Evolutionary conservation across 2,329 filamentous ascomycete species (phyloP).

Genomic region (Cladophialophora carrionii): DNA sequence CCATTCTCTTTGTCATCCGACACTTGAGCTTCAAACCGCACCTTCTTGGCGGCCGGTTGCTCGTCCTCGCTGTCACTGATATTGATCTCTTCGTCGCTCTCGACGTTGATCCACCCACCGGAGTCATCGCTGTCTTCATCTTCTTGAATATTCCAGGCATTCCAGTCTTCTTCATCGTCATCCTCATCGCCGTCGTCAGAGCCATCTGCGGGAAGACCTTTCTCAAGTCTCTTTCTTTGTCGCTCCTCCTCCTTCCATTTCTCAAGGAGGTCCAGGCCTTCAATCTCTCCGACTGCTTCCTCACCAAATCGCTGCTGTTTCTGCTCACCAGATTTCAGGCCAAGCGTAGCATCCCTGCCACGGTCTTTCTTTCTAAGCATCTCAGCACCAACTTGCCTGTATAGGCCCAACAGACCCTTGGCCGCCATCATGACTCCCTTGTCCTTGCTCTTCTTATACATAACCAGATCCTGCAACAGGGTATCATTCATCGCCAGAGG

Average conservation of each 20-base stretch:
- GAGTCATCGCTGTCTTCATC: constrained; percentile 69
- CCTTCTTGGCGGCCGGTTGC: constrained; percentile 65
- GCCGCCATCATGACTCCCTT: constrained; percentile 99
- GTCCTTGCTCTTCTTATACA: constrained; percentile 96
- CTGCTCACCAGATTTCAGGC: constrained; percentile 72
- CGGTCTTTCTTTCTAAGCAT: constrained; percentile 87
- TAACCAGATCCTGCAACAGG: constrained; percentile 89
- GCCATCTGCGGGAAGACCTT: constrained; percentile 65
- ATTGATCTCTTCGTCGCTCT: constrained; percentile 76
- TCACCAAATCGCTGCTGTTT: constrained; percentile 82
- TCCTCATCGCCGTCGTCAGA: constrained; percentile 64
- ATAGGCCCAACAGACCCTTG: constrained; percentile 85
- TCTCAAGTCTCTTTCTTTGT: constrained; percentile 70
- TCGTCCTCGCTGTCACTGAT: constrained; percentile 76
- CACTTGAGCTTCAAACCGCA: constrained; percentile 54
- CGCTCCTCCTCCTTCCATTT: constrained; percentile 92
- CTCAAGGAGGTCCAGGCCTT: constrained; percentile 87
- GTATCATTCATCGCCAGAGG: constrained; percentile 96
- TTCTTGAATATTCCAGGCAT: constrained; percentile 64
- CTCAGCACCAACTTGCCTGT: constrained; percentile 86
- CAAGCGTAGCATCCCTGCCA: constrained; percentile 87
- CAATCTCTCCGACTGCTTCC: constrained; percentile 77
- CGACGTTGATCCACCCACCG: constrained; percentile 90
- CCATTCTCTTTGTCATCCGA: constrained; percentile 45
- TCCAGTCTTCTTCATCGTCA: constrained; percentile 61